Percentiles rank a stretch among this genome's conserved stretches.
These are phyloP conservation scores for Cymbopogon flexuosus DNA, from an alignment of 202 grass and related monocot species.

Conservation along the genomic window DNA sequence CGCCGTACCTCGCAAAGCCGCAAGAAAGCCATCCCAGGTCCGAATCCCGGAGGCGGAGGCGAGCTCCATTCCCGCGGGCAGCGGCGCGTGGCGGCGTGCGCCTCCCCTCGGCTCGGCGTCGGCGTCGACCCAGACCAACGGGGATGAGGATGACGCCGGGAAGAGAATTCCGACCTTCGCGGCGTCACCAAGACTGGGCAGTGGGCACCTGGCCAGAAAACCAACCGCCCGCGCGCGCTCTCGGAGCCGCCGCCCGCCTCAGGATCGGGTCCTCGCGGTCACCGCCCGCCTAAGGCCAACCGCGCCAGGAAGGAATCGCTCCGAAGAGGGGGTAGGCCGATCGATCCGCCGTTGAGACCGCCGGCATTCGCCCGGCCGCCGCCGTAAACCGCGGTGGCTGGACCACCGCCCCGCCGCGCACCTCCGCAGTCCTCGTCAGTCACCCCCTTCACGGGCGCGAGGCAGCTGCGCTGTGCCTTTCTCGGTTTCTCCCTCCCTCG, in stretches of 20 bases:
- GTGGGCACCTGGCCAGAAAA: neutral
- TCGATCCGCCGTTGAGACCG: neutral
- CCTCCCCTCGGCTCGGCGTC: no score
- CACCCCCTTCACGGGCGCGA: neutral
- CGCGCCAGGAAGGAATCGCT: neutral
- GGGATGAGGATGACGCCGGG: neutral
- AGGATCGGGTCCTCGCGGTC: neutral
- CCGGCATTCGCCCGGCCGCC: conserved; percentile 15
- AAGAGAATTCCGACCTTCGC: conserved; percentile 17
- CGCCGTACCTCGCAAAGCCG: conserved; percentile 25
- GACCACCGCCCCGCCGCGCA: neutral
- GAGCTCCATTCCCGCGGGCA: neutral
- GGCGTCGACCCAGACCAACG: neutral
- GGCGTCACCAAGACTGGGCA: neutral
- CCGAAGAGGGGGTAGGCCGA: neutral
- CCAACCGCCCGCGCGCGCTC: neutral
- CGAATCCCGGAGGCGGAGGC: neutral
- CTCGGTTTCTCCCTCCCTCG: neutral
- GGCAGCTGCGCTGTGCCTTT: neutral
- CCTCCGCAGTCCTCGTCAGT: no score
- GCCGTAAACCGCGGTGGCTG: neutral
- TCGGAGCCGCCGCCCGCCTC: conserved; percentile 22
- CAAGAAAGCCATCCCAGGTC: neutral
- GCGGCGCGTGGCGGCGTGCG: neutral
- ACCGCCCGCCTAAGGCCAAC: neutral